Evolutionary conservation across 352 stramenopile genomes (phyloP), one percentile per base, ranked within the genome.

Genomic region (Thalassiosira livingstoniorum): DNA sequence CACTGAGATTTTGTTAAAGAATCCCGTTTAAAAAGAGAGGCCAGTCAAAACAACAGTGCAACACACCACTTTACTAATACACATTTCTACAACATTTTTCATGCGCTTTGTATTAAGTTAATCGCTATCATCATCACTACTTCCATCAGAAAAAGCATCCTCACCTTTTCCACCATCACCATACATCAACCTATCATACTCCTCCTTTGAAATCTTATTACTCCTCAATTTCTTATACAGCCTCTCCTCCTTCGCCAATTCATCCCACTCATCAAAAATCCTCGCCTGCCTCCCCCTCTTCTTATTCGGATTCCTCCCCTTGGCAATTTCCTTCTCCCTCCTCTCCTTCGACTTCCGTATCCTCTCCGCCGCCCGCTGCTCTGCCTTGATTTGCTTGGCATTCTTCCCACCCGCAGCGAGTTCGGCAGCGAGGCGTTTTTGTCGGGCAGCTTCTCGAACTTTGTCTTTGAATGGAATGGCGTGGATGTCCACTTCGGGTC

Each of bases 201-300:
- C 67, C 45, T 98, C 95, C 80, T 98, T 94, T 0, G 96, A 96
- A 73, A 99, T 98, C 87, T 99, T 99, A 25, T 97, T 97, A 76
- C 96, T 96, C 67, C 98, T 97, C 39, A 99, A 80, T 86, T 99
- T 98, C 87, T 99, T 99, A 89, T 96, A 98, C 72, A 98, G 95
- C 68, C 98, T 93, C 84, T 99, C 98, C 74, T 99, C 97, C 35
- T 95, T 95, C 0, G 97, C 97, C 10, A 99, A 87, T 63, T 99
- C 97, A 69, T 99, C 98, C 98, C 98, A 99, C 86, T 99, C 98
- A 78, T 99, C 97, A 27, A 98, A 93, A 77, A 99, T 98, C 77
- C 97, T 95, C 83, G 98, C 94, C 75, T 99, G 96, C 55, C 96
- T 82, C 31, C 97, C 97, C 80, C 98, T 97, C 90, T 98, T 99